Evolutionary conservation across 805 yeast genomes (phyloP).

Genomic region (Metschnikowia cubensis): DNA sequence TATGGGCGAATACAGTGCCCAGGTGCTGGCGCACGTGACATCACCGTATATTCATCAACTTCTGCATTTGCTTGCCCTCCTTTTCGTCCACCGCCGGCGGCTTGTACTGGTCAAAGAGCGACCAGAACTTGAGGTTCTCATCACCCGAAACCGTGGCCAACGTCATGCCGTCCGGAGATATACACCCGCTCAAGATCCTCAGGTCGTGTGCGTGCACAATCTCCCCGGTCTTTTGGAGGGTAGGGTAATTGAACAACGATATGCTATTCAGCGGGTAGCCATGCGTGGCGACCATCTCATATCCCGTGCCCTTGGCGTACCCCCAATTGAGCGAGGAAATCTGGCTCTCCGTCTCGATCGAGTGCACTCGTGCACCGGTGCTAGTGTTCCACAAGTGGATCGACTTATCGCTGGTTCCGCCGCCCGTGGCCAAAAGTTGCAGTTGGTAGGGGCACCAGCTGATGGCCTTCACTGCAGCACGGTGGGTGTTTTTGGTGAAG

Average conservation of each 20-base stretch:
- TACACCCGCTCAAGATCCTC: constrained; percentile 73
- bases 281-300: constrained; percentile 88
- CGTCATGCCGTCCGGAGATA: constrained; percentile 87
- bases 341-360: constrained; percentile 90
- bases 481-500: constrained; percentile 73
- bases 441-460: constrained; percentile 91
- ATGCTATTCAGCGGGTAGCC: constrained; percentile 88
- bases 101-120: constrained; percentile 62
- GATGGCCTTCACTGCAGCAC: constrained; percentile 92
- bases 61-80: constrained; percentile 21
- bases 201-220: constrained; percentile 85
- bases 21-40: not conserved
- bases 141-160: constrained; percentile 95
- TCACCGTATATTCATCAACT: constrained; percentile 25
- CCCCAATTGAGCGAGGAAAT: constrained; percentile 96
- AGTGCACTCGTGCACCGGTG: constrained; percentile 80
- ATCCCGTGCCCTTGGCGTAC: constrained; percentile 61
- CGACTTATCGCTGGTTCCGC: constrained; percentile 85
- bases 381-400: constrained; percentile 93
- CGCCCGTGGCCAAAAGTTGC: constrained; percentile 90
- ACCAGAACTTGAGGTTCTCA: constrained; percentile 94
- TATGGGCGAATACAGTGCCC: too few species aligned
- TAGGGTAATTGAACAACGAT: constrained; percentile 79
- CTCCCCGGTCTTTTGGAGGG: constrained; percentile 82
- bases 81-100: constrained; percentile 19